Percentiles rank a stretch among this genome's conserved stretches.
These are phyloP conservation scores for Eleusine coracana DNA, from an alignment of 176 grass and related monocot species.

Conservation along the genomic window DNA sequence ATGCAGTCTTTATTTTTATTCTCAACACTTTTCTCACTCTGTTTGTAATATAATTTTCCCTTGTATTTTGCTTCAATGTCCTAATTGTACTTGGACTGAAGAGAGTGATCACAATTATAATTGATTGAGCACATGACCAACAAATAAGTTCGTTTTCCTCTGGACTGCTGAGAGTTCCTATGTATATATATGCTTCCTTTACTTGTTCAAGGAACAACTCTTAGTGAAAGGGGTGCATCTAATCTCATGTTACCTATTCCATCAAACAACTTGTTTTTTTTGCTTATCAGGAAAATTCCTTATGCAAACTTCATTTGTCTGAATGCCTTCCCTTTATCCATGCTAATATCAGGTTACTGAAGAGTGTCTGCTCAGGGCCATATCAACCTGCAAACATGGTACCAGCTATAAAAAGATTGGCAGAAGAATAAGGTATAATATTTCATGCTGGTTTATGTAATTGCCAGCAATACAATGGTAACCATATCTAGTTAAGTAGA, in stretches of 20 bases:
- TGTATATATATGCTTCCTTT: not conserved
- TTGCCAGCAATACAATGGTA: not conserved
- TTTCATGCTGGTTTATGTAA: not conserved
- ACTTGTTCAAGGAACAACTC: not conserved
- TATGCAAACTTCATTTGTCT: slow-evolving; percentile 15
- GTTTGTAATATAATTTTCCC: not conserved
- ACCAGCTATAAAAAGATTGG: slow-evolving; percentile 87
- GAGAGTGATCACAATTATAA: not conserved
- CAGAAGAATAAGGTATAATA: slow-evolving; percentile 85
- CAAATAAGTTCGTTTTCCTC: not conserved
- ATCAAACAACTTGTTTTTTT: not conserved
- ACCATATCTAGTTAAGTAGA: not conserved
- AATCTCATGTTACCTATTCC: not conserved
- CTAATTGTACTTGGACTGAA: not conserved
- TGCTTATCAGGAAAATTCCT: not conserved
- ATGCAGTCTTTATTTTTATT: slow-evolving; percentile 2
- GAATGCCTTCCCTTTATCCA: slow-evolving; percentile 6
- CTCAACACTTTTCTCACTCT: not conserved
- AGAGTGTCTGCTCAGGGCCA: slow-evolving; percentile 84
- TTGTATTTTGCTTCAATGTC: not conserved
- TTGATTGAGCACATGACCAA: not conserved
- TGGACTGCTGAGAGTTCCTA: not conserved
- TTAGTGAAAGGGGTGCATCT: not conserved
- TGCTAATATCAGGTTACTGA: slow-evolving; percentile 76
- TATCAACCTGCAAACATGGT: slow-evolving; percentile 88